A percentile compares a stretch with the other conserved stretches of the same genome.
phyloP scores from a whole-genome alignment of 2,329 filamentous ascomycete species.

The Byssoonygena ceratinophila region DNA sequence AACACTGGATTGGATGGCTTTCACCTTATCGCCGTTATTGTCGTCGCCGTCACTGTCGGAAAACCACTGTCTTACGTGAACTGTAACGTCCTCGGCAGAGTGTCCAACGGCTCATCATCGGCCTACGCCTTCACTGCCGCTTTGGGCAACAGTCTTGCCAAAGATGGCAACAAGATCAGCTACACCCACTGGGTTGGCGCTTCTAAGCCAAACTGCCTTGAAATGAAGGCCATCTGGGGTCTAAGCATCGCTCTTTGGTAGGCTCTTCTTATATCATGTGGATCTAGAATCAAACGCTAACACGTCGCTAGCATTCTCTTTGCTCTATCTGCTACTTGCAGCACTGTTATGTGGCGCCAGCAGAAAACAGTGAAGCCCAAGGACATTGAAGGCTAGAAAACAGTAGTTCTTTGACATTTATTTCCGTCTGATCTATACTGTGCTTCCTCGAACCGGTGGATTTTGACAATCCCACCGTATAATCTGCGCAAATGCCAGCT shows the following conservation, averaged over 20 bases:
- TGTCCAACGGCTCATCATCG: conserved; percentile 38
- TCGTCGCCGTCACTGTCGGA: conserved; percentile 66
- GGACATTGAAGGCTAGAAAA: conserved; percentile 24
- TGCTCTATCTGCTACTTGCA: conserved; percentile 50
- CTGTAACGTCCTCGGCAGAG: conserved; percentile 50
- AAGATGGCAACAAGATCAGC: conserved; percentile 41
- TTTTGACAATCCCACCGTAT: conserved; percentile 1
- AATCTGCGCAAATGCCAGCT: not conserved
- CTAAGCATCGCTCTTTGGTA: conserved; percentile 66
- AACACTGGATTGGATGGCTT: conserved; percentile 54
- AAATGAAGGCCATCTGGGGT: conserved; percentile 83
- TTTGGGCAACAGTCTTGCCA: conserved; percentile 43
- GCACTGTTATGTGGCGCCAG: conserved; percentile 53
- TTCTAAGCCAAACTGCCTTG: conserved; percentile 58
- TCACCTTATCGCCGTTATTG: conserved; percentile 65
- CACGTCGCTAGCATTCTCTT: conserved; percentile 48
- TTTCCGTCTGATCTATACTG: not conserved
- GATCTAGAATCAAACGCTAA: conserved; percentile 10
- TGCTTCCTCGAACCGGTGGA: not conserved
- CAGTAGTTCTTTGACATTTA: too few relatives aligned
- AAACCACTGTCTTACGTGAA: conserved; percentile 68
- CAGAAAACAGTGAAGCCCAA: conserved; percentile 41
- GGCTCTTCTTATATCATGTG: conserved; percentile 23
- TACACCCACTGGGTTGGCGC: conserved; percentile 49
- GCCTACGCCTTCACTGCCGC: conserved; percentile 46